Percentiles rank a stretch among this genome's conserved stretches.
Evolutionary conservation across 169 alveolate genomes (phyloP).

Genomic region (Plasmodium fragile): DNA sequence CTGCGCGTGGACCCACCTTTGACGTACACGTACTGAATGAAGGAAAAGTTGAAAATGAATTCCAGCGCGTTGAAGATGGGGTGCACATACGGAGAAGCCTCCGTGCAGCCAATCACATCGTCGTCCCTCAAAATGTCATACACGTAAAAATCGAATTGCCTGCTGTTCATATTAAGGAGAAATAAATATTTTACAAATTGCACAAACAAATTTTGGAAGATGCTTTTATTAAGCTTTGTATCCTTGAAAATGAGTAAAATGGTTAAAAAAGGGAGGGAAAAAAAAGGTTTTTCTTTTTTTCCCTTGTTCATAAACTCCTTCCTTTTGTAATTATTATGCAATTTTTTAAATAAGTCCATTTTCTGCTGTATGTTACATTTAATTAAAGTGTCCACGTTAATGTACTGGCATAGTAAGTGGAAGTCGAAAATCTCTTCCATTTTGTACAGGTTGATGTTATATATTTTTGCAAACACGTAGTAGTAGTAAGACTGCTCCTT

Average conservation of each 20-base stretch:
- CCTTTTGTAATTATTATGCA: conserved; percentile 13
- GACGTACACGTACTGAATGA: conserved; percentile 30
- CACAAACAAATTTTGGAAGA: conserved; percentile 35
- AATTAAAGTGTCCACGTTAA: conserved; percentile 24
- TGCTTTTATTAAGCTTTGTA: conserved; percentile 22
- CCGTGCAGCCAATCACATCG: conserved; percentile 28
- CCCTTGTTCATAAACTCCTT: not conserved
- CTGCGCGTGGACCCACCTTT: conserved; percentile 1
- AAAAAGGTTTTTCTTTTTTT: not conserved
- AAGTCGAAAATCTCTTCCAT: conserved; percentile 17
- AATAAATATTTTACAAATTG: conserved; percentile 52
- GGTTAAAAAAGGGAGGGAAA: conserved; percentile 40
- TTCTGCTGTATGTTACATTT: conserved; percentile 31
- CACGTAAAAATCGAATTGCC: conserved; percentile 15
- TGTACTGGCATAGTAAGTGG: conserved; percentile 5
- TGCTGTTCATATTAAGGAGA: conserved; percentile 24
- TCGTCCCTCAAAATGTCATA: conserved; percentile 57
- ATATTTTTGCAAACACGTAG: conserved; percentile 22
- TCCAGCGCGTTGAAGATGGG: conserved; percentile 9
- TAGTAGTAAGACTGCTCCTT: conserved; percentile 30
- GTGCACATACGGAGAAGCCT: conserved; percentile 30
- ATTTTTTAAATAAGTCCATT: conserved; percentile 21
- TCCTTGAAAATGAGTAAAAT: conserved; percentile 48
- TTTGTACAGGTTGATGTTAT: not conserved
- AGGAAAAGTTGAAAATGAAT: conserved; percentile 36